Evolutionary conservation across 2,329 filamentous ascomycete species (phyloP).

Genomic region (Lecanicillium sp.): DNA sequence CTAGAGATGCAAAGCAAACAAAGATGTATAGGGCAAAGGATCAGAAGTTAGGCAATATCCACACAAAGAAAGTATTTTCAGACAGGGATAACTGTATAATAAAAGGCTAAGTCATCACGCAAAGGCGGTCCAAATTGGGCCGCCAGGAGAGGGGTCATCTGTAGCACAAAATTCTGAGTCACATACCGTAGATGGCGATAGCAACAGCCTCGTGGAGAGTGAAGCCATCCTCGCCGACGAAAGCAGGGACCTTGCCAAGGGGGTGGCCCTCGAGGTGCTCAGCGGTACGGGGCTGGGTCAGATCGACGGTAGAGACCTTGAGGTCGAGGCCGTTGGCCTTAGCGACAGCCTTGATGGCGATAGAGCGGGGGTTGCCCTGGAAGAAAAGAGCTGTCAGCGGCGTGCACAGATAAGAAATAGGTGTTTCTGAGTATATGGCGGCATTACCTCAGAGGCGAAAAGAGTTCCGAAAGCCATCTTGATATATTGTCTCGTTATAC

Average conservation of each 20-base stretch:
- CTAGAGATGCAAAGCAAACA: conserved; percentile 24
- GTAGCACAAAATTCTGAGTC: conserved; percentile 8
- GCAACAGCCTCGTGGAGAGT: conserved; percentile 84
- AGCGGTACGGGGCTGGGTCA: conserved; percentile 51
- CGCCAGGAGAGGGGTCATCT: conserved; percentile 24
- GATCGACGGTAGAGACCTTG: conserved; percentile 70
- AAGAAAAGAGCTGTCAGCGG: conserved; percentile 29
- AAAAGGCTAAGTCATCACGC: conserved; percentile 67
- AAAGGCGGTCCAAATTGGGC: conserved; percentile 9
- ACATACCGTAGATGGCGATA: conserved; percentile 96
- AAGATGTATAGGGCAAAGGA: conserved; percentile 20
- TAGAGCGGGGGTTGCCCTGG: conserved; percentile 84
- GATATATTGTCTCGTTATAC: conserved; percentile 30
- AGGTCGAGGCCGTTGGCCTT: conserved; percentile 96
- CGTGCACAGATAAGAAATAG: conserved; percentile 17
- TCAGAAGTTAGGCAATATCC: conserved; percentile 89
- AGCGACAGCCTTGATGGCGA: conserved; percentile 82
- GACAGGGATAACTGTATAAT: conserved; percentile 98
- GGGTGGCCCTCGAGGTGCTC: conserved; percentile 84
- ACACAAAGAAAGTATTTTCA: conserved; percentile 71
- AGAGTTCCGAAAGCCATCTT: conserved; percentile 98
- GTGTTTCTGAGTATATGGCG: background rate
- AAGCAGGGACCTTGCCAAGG: conserved; percentile 87
- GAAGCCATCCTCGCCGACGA: conserved; percentile 88
- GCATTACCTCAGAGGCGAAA: conserved; percentile 75